Evolutionary conservation across 441 rosid species (phyloP).

Genomic region (Croton laevigatus): DNA sequence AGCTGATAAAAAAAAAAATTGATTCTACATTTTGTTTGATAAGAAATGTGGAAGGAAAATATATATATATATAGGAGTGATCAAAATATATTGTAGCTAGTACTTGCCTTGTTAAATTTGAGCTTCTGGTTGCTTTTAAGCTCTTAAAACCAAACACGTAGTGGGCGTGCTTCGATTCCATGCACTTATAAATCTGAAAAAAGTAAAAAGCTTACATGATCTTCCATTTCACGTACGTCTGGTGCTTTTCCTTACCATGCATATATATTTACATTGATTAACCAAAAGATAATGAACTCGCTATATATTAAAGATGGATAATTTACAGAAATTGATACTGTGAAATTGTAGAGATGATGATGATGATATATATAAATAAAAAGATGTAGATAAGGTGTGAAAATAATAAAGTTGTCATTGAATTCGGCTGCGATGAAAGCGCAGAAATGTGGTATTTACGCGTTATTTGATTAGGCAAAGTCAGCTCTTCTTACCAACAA

Average conservation of each 20-base stretch:
- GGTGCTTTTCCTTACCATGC: no score
- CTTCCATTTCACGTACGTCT: no score
- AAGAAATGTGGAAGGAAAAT: no score
- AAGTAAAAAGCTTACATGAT: not conserved
- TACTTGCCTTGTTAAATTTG: not conserved
- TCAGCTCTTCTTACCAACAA: not conserved
- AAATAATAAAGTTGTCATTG: constrained; percentile 7
- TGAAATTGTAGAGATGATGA: no score
- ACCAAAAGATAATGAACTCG: no score
- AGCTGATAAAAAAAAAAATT: no score
- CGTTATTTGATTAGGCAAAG: not conserved
- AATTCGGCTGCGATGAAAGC: constrained; percentile 9
- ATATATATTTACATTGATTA: no score
- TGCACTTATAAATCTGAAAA: not conserved
- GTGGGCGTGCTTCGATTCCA: not conserved
- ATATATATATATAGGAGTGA: no score
- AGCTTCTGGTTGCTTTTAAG: not conserved
- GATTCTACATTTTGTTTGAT: no score
- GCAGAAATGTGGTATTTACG: constrained; percentile 1
- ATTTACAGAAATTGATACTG: no score
- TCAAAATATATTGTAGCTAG: not conserved
- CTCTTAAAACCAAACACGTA: not conserved
- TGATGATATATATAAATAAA: not conserved
- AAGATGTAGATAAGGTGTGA: not conserved
- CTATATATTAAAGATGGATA: no score